Percentiles rank a stretch among this genome's conserved stretches.
Evolutionary conservation across 202 grass and related monocot species (phyloP).

Genomic region (Schoenoplectus tabernaemontani): DNA sequence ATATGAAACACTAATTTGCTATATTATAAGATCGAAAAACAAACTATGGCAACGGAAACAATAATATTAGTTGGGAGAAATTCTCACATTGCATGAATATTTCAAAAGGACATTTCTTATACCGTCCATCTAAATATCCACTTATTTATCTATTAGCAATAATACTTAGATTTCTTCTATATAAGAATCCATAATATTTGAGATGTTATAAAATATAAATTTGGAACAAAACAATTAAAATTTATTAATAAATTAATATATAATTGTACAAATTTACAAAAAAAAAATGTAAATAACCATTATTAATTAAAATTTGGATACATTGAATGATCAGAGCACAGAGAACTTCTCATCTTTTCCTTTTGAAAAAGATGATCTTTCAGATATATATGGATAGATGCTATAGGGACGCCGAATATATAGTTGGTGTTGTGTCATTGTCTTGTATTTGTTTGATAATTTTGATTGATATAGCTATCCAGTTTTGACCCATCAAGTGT

Average conservation of each 20-base stretch:
- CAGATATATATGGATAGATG: not conserved
- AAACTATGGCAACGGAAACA: not conserved
- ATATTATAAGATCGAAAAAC: no score
- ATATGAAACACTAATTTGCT: no score
- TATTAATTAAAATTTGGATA: not conserved
- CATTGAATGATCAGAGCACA: not conserved
- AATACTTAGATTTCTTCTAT: not conserved
- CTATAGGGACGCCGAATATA: not conserved
- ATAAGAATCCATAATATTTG: not conserved
- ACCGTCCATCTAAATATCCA: not conserved
- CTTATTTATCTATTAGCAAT: not conserved
- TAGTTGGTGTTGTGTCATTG: not conserved
- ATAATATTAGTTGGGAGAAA: not conserved
- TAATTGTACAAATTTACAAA: not conserved
- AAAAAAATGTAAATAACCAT: not conserved
- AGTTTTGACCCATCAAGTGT: not conserved
- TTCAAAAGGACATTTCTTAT: not conserved
- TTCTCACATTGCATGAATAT: not conserved
- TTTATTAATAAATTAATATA: not conserved
- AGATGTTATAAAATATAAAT: not conserved
- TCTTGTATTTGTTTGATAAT: not conserved
- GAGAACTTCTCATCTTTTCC: not conserved
- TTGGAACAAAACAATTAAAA: not conserved
- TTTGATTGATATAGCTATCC: not conserved
- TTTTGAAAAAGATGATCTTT: not conserved